Evolutionary conservation across 2,329 filamentous ascomycete species (phyloP).

Genomic region (Leptographium wingfieldii): DNA sequence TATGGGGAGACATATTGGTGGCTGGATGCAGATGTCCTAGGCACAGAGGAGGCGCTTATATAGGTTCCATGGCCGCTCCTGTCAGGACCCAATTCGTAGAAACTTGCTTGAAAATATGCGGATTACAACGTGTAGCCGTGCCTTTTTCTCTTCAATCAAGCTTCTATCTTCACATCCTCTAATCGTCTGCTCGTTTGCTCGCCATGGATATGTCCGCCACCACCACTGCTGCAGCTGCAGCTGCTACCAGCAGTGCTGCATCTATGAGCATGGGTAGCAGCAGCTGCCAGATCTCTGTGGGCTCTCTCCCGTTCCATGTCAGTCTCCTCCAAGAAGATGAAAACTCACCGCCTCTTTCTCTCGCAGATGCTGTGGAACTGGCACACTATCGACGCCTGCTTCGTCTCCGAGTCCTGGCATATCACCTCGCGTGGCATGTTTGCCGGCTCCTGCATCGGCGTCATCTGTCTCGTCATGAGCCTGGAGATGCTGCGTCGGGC

Average conservation of each 20-base stretch:
- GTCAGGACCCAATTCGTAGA: background rate
- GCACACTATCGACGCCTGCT: constrained; percentile 60
- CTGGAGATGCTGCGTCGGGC: constrained; percentile 62
- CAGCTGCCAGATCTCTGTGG: constrained; percentile 29
- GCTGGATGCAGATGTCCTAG: too few relatives aligned
- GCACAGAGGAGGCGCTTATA: too few relatives aligned
- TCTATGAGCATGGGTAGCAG: constrained; percentile 19
- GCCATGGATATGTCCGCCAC: constrained; percentile 2
- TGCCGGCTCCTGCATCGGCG: constrained; percentile 67
- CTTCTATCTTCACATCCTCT: background rate
- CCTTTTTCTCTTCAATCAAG: background rate
- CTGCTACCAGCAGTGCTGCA: background rate
- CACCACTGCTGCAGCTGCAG: background rate
- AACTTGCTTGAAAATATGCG: background rate
- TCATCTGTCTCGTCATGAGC: constrained; percentile 57
- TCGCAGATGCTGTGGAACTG: constrained; percentile 62
- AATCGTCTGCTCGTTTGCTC: background rate
- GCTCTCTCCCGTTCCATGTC: constrained; percentile 13
- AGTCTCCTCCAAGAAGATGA: background rate
- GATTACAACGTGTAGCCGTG: background rate
- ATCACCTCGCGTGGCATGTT: constrained; percentile 60
- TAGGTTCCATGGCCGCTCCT: too few relatives aligned
- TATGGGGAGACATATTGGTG: too few relatives aligned
- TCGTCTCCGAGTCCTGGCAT: constrained; percentile 58
- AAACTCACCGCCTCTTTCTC: background rate